A percentile compares a stretch with the other conserved stretches of the same genome.
These are phyloP conservation scores for Zygosaccharomyces sapae DNA, from an alignment of 1,139 yeast genomes.

Conservation along the genomic window DNA sequence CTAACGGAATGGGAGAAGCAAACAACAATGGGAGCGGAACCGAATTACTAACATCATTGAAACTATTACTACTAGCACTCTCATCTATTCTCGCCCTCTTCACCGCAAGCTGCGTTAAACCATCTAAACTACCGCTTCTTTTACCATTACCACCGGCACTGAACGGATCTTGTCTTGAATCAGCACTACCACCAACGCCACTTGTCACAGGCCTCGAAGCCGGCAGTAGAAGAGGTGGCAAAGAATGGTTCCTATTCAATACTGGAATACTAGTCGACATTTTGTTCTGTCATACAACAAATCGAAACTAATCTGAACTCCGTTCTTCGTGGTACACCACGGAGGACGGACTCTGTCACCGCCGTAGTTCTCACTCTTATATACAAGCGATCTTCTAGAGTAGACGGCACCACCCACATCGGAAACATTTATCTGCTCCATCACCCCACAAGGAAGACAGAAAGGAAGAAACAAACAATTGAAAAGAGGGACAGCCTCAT, in stretches of 20 bases:
- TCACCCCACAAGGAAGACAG: neutral
- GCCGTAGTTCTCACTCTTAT: neutral
- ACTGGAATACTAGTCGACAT: slow-evolving; percentile 28
- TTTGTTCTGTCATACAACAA: neutral
- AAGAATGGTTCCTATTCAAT: slow-evolving; percentile 24
- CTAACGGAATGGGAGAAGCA: neutral
- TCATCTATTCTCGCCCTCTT: neutral
- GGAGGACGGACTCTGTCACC: neutral
- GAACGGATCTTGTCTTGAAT: slow-evolving; percentile 4
- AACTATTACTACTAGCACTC: neutral
- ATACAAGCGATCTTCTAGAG: neutral
- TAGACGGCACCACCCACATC: neutral
- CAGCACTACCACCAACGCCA: slow-evolving; percentile 2
- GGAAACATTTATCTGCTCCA: neutral
- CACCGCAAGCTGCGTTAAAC: neutral
- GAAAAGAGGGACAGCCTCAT: neutral
- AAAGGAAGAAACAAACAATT: neutral
- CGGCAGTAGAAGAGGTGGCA: slow-evolving; percentile 34
- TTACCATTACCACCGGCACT: neutral
- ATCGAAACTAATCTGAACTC: neutral
- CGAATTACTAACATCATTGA: neutral
- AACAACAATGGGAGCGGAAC: neutral
- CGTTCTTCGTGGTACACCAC: neutral
- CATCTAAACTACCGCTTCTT: neutral
- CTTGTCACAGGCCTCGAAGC: slow-evolving; percentile 14